Conservation (phyloP, 129 eudicot species). For the Logfia minima region DNA sequence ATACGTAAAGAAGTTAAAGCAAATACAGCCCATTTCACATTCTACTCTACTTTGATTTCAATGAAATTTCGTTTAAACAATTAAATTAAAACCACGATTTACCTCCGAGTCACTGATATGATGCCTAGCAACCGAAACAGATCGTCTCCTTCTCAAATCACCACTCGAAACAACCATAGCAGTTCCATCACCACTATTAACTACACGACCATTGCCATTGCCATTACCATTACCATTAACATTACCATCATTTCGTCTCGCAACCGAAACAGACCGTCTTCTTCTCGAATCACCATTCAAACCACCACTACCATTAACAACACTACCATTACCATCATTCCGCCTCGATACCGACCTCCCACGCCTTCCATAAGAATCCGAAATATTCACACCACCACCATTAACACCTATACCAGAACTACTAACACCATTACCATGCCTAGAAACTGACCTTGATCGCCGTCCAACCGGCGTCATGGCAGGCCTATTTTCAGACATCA, state of each 20-base stretch:
- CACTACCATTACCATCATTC: not conserved
- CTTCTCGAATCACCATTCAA: constrained; percentile 23
- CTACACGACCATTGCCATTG: not conserved
- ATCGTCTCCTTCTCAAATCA: constrained; percentile 72
- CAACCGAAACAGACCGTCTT: constrained; percentile 83
- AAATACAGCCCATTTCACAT: constrained; percentile 5
- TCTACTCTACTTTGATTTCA: constrained; percentile 2
- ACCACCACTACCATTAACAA: not conserved
- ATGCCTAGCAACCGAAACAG: constrained; percentile 68
- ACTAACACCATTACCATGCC: constrained; percentile 32
- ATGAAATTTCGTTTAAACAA: not conserved
- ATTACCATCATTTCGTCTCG: constrained; percentile 46
- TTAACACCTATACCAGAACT: not conserved
- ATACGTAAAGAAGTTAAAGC: constrained; percentile 4
- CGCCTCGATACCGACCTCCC: constrained; percentile 78
- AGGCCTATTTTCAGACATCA: constrained; percentile 34
- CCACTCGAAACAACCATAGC: constrained; percentile 34
- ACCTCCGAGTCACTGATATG: constrained; percentile 75
- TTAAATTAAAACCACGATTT: not conserved
- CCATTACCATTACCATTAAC: not conserved
- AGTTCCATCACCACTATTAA: constrained; percentile 8
- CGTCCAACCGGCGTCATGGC: constrained; percentile 48
- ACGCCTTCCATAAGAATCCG: constrained; percentile 31
- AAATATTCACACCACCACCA: not conserved
- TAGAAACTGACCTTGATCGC: constrained; percentile 80